These are phyloP conservation scores for Puccinia horiana DNA, from an alignment of 1,284 basidiomycete species.

Conservation along the genomic window DNA sequence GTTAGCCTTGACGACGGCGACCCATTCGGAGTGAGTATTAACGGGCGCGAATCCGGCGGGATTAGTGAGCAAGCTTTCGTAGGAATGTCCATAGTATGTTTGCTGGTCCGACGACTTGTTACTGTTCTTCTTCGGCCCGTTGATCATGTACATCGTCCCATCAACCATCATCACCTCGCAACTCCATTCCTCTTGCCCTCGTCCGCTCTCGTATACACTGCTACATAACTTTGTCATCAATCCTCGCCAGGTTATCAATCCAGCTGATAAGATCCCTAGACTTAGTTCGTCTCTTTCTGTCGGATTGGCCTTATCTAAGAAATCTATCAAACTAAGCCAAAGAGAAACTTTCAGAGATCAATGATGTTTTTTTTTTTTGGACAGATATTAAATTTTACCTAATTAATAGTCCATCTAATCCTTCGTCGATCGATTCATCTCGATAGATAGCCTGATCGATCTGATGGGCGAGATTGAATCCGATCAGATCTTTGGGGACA, in stretches of 20 bases:
- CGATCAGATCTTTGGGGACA: neutral
- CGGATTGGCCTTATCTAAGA: slow-evolving; percentile 6
- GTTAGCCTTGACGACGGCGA: slow-evolving; percentile 41
- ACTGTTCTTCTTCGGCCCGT: neutral
- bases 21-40: slow-evolving; percentile 40
- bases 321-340: slow-evolving; percentile 6
- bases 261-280: slow-evolving; percentile 4
- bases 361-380: neutral
- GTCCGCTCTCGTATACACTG: slow-evolving; percentile 14
- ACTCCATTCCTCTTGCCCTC: slow-evolving; percentile 9
- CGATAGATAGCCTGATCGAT: neutral
- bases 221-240: slow-evolving; percentile 26
- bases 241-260: slow-evolving; percentile 40
- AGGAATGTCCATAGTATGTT: slow-evolving; percentile 35
- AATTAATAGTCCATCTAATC: slow-evolving; percentile 31
- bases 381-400: neutral
- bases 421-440: slow-evolving; percentile 41
- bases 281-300: neutral
- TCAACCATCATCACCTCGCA: slow-evolving; percentile 37
- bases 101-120: neutral
- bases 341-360: neutral
- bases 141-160: slow-evolving; percentile 31
- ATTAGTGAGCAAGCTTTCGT: slow-evolving; percentile 38
- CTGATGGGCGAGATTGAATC: slow-evolving; percentile 20
- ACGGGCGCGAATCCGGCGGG: neutral